These are phyloP conservation scores for Alternaria ethzedia DNA, from an alignment of 2,329 filamentous ascomycete genomes.

Conservation along the genomic window DNA sequence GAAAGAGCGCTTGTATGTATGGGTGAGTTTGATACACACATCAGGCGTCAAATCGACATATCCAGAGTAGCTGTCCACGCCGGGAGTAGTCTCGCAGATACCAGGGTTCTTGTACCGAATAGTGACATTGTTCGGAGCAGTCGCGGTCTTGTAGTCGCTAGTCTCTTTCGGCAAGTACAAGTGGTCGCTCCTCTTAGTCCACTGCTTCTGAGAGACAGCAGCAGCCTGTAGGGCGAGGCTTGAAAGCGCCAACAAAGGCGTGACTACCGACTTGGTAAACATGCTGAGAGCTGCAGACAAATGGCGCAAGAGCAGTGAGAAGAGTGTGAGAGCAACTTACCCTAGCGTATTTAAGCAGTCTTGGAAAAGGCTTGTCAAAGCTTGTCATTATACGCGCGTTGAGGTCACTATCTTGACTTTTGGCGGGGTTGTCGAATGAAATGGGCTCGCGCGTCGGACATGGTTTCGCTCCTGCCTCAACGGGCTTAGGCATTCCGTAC, in stretches of 20 bases:
- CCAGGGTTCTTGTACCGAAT: slow-evolving; percentile 62
- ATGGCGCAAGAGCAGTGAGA: neutral
- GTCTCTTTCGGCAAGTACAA: slow-evolving; percentile 48
- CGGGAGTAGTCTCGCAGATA: slow-evolving; percentile 60
- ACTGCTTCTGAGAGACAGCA: slow-evolving; percentile 28
- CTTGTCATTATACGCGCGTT: slow-evolving; percentile 11
- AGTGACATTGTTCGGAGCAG: slow-evolving; percentile 52
- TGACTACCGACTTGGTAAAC: slow-evolving; percentile 17
- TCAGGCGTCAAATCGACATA: slow-evolving; percentile 48
- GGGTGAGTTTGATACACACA: slow-evolving; percentile 6
- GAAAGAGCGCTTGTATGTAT: neutral
- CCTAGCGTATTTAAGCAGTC: slow-evolving; percentile 25
- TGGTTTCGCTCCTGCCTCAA: slow-evolving; percentile 21
- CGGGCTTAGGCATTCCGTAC: slow-evolving; percentile 7
- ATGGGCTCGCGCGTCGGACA: neutral
- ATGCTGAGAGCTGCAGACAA: slow-evolving; percentile 9
- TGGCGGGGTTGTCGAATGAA: slow-evolving; percentile 4
- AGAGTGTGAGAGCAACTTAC: neutral
- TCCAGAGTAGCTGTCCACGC: slow-evolving; percentile 57
- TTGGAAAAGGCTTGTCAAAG: slow-evolving; percentile 18
- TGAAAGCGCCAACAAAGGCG: slow-evolving; percentile 19
- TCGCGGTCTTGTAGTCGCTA: slow-evolving; percentile 54
- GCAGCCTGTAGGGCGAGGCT: slow-evolving; percentile 16
- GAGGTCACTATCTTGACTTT: slow-evolving; percentile 16
- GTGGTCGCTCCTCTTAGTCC: slow-evolving; percentile 25